A percentile compares a stretch with the other conserved stretches of the same genome.
Evolutionary conservation across 306 rosid species (phyloP).

Genomic region (Chamaecrista fasciculata): DNA sequence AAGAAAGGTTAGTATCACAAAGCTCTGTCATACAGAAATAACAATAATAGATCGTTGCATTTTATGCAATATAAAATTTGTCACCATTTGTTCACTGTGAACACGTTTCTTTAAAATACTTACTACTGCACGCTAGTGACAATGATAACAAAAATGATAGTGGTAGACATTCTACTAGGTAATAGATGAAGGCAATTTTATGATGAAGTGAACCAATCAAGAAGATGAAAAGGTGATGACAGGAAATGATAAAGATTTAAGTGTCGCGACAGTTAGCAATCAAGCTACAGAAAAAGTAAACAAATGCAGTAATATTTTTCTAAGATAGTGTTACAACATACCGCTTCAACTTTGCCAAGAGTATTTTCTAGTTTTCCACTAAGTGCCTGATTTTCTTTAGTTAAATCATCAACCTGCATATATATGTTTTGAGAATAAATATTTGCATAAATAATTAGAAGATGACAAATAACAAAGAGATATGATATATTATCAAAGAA

Average conservation of each 20-base stretch:
- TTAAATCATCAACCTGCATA: constrained; percentile 57
- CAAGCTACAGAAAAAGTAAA: not conserved
- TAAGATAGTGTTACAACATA: constrained; percentile 37
- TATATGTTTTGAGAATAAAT: not conserved
- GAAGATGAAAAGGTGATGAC: not conserved
- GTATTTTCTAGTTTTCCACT: constrained; percentile 49
- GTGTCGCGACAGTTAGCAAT: constrained; percentile 1
- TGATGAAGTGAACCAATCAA: not conserved
- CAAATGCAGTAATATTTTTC: not conserved
- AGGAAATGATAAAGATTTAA: not conserved
- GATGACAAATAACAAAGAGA: too few relatives aligned
- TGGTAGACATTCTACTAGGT: not conserved
- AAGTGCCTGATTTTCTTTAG: constrained; percentile 47
- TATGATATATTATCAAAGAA: too few relatives aligned
- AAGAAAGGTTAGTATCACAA: not conserved
- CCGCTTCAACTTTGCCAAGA: constrained; percentile 62
- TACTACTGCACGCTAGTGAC: not conserved
- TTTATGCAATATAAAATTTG: not conserved
- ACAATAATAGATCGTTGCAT: not conserved
- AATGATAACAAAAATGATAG: not conserved
- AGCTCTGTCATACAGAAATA: not conserved
- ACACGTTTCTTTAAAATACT: not conserved
- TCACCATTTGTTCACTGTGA: not conserved
- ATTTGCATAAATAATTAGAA: too few relatives aligned
- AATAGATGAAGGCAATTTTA: not conserved